Evolutionary conservation across 352 stramenopile genomes (phyloP).

Genomic region (Globisporangium canariense): DNA sequence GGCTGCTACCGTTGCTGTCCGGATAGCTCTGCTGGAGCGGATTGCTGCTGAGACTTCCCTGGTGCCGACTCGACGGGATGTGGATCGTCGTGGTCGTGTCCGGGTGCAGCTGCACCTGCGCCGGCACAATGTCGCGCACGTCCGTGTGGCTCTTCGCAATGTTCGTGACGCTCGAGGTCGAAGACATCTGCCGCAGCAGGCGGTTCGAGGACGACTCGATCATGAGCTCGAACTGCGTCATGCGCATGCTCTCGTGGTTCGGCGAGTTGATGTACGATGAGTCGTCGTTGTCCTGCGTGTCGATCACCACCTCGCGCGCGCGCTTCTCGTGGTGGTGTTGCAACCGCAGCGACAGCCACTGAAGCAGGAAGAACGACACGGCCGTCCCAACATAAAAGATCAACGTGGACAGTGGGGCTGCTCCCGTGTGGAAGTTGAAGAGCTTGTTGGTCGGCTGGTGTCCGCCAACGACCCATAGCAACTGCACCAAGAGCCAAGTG

Average conservation of each 20-base stretch:
- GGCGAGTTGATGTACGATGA: slow-evolving; percentile 29
- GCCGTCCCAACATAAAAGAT: slow-evolving; percentile 34
- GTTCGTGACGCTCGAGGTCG: slow-evolving; percentile 13
- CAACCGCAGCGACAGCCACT: slow-evolving; percentile 31
- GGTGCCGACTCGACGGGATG: slow-evolving; percentile 13
- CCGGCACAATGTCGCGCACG: slow-evolving; percentile 16
- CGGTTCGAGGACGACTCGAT: slow-evolving; percentile 25
- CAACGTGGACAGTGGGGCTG: slow-evolving; percentile 32
- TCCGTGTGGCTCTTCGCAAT: slow-evolving; percentile 13
- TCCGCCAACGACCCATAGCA: slow-evolving; percentile 49
- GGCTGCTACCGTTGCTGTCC: background rate
- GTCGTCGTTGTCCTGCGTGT: slow-evolving; percentile 19
- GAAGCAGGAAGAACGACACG: slow-evolving; percentile 40
- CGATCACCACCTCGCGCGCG: slow-evolving; percentile 13
- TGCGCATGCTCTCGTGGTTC: slow-evolving; percentile 23
- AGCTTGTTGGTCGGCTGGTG: slow-evolving; percentile 52
- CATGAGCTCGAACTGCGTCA: slow-evolving; percentile 47
- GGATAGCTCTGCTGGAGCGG: background rate
- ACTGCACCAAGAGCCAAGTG: slow-evolving; percentile 52
- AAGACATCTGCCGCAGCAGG: slow-evolving; percentile 19
- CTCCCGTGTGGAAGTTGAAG: slow-evolving; percentile 55
- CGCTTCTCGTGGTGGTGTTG: slow-evolving; percentile 31
- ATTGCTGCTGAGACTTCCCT: slow-evolving; percentile 7
- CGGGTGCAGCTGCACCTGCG: slow-evolving; percentile 17
- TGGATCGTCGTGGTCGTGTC: slow-evolving; percentile 20